Evolutionary conservation across 805 yeast species (phyloP), one percentile per base, ranked within the genome.

Genomic region (Huiozyma sinensis): DNA sequence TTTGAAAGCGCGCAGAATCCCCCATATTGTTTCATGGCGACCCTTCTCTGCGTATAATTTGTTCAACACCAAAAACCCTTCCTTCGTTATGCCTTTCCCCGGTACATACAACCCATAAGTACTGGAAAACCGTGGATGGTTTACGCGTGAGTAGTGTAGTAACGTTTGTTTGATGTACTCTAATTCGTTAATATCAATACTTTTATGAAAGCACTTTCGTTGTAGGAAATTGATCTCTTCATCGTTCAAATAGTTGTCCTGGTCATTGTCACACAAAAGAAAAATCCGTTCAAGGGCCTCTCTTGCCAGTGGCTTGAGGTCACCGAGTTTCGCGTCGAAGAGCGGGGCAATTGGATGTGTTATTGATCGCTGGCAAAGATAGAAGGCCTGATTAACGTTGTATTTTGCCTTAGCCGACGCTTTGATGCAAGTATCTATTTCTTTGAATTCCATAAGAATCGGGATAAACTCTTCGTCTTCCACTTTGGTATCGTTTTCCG

Each of bases 11-110:
- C 99, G 64, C 28, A 92, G 60, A 17, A 92, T 86, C 0, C 95
- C 95, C 99, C 99, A 92, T 0, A 87, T 82, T 0, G 97, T 92
- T 59, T 92, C 99, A 60, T 92, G 97, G 31, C 97, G 69, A 0
- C 98, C 99, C 33, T 77, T 76, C 52, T 87, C 95, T 1, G 94
- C 95, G 60, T 83, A 92, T 28, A 85, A 64, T 56, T 81, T 83
- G 62, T 86, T 88, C 43, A 92, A 66, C 0, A 77, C 66, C 3
- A 92, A 64, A 55, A 92, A 92, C 0, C 95, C 97, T 39, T 75
- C 77, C 42, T 71, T 74, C 0, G 85, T 75, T 2, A 90, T 67
- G 0, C 95, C 95, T 40, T 61, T 64, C 0, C 56, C 65, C 1
- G 58, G 52, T 27, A 58, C 60, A 50, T 70, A 57, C 43, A 66